Evolutionary conservation across 768 basidiomycete genomes (phyloP).

Genomic region (Tulasnella sp.): DNA sequence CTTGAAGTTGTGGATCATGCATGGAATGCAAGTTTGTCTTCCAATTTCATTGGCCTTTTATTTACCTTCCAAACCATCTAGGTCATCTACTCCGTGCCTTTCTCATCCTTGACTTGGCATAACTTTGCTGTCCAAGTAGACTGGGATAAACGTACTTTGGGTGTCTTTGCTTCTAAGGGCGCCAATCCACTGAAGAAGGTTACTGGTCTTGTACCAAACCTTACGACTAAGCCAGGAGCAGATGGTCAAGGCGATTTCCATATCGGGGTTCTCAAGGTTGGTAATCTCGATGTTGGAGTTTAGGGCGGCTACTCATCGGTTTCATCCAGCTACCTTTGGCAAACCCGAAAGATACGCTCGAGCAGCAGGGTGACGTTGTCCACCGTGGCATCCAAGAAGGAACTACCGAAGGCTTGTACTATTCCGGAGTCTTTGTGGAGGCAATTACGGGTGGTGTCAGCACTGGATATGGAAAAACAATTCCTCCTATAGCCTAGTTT

Average conservation of each 20-base stretch:
- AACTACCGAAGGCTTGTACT: constrained; percentile 19
- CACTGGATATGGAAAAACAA: background rate
- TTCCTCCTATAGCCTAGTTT: background rate
- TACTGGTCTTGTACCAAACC: constrained; percentile 31
- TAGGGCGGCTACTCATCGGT: background rate
- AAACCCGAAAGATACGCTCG: constrained; percentile 32
- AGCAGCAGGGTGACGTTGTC: constrained; percentile 42
- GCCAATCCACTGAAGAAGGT: constrained; percentile 31
- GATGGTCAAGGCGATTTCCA: constrained; percentile 47
- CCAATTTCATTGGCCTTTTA: too few species aligned
- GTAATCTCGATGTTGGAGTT: constrained; percentile 7
- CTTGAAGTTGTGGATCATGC: constrained; percentile 46
- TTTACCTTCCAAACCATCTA: too few species aligned
- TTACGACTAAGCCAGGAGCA: constrained; percentile 29
- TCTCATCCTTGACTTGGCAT: constrained; percentile 16
- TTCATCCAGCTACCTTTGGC: constrained; percentile 39
- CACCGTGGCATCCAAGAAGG: constrained; percentile 49
- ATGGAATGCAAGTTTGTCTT: constrained; percentile 5
- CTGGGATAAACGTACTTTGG: constrained; percentile 18
- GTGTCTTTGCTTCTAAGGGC: constrained; percentile 39
- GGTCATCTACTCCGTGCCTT: constrained; percentile 17
- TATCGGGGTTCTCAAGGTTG: constrained; percentile 46
- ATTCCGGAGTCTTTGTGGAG: constrained; percentile 23
- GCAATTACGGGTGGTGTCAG: constrained; percentile 29
- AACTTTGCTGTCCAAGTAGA: constrained; percentile 20